Evolutionary conservation across 768 basidiomycete genomes (phyloP).

Genomic region (Lactarius sp.): DNA sequence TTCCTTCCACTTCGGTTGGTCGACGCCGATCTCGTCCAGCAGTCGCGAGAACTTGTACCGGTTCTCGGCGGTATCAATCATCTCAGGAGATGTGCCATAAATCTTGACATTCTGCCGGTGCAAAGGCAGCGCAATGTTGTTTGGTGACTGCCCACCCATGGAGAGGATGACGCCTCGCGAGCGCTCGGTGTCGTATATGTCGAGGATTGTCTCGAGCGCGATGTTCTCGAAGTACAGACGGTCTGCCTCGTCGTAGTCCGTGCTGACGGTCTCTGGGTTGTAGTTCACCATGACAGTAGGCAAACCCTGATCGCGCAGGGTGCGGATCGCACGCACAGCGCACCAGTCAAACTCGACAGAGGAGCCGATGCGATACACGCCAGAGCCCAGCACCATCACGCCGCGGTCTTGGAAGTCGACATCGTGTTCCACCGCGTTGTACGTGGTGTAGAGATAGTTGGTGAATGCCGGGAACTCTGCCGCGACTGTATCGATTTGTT

Average conservation of each 20-base stretch:
- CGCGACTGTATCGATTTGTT: slow-evolving; percentile 98
- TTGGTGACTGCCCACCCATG: slow-evolving; percentile 98
- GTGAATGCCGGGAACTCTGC: slow-evolving; percentile 99
- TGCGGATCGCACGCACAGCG: slow-evolving; percentile 94
- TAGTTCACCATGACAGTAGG: slow-evolving; percentile 99
- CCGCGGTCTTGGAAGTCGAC: slow-evolving; percentile 85
- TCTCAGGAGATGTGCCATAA: slow-evolving; percentile 97
- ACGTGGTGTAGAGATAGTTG: slow-evolving; percentile 98
- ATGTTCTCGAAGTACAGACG: slow-evolving; percentile 99
- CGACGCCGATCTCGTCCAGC: slow-evolving; percentile 96
- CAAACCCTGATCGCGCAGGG: slow-evolving; percentile 88
- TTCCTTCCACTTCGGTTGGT: slow-evolving; percentile 97
- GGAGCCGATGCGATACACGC: slow-evolving; percentile 97
- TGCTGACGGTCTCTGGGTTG: slow-evolving; percentile 98
- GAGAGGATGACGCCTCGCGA: slow-evolving; percentile 91
- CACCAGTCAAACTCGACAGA: slow-evolving; percentile 99
- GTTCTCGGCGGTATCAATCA: slow-evolving; percentile 99
- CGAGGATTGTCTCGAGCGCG: slow-evolving; percentile 90
- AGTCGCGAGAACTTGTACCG: slow-evolving; percentile 99
- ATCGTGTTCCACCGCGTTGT: slow-evolving; percentile 95
- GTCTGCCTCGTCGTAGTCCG: slow-evolving; percentile 98
- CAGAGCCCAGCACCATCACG: slow-evolving; percentile 96
- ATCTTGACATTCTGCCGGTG: slow-evolving; percentile 97
- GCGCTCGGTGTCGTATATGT: slow-evolving; percentile 90
- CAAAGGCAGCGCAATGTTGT: slow-evolving; percentile 96